These are phyloP conservation scores for Colletotrichum lentis DNA, from an alignment of 2,329 filamentous ascomycete species.

Conservation along the genomic window DNA sequence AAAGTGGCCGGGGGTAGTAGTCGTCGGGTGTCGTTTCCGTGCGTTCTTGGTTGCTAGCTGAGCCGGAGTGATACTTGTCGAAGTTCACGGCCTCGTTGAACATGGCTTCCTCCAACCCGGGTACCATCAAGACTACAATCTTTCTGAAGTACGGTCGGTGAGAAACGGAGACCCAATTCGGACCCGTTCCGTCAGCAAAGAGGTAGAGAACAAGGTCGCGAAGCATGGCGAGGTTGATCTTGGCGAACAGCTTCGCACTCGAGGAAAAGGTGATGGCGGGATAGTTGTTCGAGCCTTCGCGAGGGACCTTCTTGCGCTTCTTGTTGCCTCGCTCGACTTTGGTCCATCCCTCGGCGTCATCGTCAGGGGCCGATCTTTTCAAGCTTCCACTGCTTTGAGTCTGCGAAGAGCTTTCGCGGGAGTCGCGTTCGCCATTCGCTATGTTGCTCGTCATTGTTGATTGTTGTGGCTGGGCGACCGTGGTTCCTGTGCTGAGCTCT, in stretches of 20 bases:
- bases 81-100: constrained; percentile 71
- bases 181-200: constrained; percentile 70
- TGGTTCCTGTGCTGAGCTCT: background rate
- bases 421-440: background rate
- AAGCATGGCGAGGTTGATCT: constrained; percentile 69
- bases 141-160: constrained; percentile 74
- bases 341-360: constrained; percentile 60
- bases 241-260: constrained; percentile 66
- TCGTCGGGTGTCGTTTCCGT: constrained; percentile 62
- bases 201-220: constrained; percentile 72
- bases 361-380: constrained; percentile 58
- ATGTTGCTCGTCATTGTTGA: constrained; percentile 1
- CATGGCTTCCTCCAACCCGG: constrained; percentile 89
- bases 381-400: constrained; percentile 51
- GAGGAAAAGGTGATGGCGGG: constrained; percentile 66
- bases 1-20: constrained; percentile 65
- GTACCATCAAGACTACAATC: constrained; percentile 90
- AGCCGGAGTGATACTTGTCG: constrained; percentile 51
- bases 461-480: constrained; percentile 1
- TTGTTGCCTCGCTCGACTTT: constrained; percentile 63
- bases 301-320: constrained; percentile 69
- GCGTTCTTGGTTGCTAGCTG: constrained; percentile 40
- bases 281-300: constrained; percentile 64
- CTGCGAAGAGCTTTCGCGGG: constrained; percentile 33
- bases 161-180: constrained; percentile 70